A percentile compares a stretch with the other conserved stretches of the same genome.
Conservation (phyloP, 345 rosid genomes). For the Capsella bursapastoris region DNA sequence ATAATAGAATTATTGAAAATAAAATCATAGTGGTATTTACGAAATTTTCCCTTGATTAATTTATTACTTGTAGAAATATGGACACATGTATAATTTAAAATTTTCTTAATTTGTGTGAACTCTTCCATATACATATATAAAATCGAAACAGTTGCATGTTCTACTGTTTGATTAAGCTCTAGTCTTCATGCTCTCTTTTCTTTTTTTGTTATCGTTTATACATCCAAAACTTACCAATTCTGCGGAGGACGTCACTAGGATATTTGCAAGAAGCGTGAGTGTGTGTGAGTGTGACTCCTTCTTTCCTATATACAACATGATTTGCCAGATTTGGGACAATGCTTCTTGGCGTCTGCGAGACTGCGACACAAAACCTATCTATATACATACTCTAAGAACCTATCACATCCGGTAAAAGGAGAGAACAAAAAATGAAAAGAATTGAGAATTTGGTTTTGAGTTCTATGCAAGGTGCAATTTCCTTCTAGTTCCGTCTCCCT, state of each 20-base stretch:
- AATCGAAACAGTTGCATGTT: too few relatives aligned
- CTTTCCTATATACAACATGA: conserved; percentile 20
- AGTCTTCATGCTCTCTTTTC: background rate
- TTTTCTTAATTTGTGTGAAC: too few relatives aligned
- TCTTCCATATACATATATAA: too few relatives aligned
- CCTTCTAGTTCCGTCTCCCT: conserved; percentile 42
- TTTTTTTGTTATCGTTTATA: background rate
- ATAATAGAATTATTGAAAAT: too few relatives aligned
- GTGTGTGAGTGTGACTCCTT: background rate
- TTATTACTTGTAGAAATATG: too few relatives aligned
- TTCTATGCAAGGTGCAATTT: conserved; percentile 45
- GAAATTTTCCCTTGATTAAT: too few relatives aligned
- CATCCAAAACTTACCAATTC: background rate
- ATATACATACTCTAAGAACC: conserved; percentile 19
- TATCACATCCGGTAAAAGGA: conserved; percentile 1
- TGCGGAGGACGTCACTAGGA: background rate
- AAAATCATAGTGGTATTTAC: too few relatives aligned
- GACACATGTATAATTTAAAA: too few relatives aligned
- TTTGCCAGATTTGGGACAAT: background rate
- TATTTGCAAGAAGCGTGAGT: background rate
- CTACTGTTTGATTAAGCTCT: too few relatives aligned
- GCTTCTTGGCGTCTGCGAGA: background rate
- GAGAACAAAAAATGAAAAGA: conserved; percentile 12
- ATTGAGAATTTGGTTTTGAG: conserved; percentile 13
- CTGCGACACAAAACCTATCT: background rate